phyloP scores from a whole-genome alignment of 2,329 filamentous ascomycete genomes.

The Chrysoporthe cubensis region DNA sequence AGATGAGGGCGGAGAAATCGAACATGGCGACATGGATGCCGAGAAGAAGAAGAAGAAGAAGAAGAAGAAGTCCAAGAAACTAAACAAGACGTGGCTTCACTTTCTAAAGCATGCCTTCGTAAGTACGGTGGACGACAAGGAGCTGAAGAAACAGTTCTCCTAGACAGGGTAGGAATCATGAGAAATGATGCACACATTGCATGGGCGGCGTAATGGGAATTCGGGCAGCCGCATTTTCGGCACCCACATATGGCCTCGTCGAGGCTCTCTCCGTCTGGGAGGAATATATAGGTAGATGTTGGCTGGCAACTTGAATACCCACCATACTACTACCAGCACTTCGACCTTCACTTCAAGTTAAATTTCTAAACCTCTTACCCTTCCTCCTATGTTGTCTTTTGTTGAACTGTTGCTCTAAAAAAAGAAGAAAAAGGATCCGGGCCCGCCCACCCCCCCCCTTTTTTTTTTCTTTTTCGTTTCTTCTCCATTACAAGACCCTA shows the following conservation, averaged over 20 bases:
- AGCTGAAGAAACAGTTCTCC: constrained; percentile 55
- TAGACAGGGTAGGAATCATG: constrained; percentile 4
- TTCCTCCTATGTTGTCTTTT: no score
- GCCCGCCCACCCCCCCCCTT: no score
- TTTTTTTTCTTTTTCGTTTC: no score
- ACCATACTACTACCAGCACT: not conserved
- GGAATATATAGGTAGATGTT: not conserved
- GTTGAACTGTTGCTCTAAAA: no score
- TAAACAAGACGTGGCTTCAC: constrained; percentile 74
- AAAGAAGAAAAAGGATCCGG: no score
- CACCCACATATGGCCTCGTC: not conserved
- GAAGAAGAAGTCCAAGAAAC: constrained; percentile 56
- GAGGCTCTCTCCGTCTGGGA: not conserved
- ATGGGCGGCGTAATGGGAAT: constrained; percentile 3
- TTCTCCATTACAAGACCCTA: no score
- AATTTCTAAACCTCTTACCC: not conserved
- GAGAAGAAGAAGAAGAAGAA: constrained; percentile 45
- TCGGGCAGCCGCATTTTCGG: not conserved
- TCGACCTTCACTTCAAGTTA: not conserved
- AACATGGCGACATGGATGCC: constrained; percentile 34
- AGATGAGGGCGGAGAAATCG: constrained; percentile 34
- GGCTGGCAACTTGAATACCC: not conserved
- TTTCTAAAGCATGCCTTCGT: constrained; percentile 83
- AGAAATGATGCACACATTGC: constrained; percentile 9
- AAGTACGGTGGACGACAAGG: constrained; percentile 67